Base-by-base conservation (phyloP, 1,139 yeast species). In the Magnusiomyces suaveolens region DNA sequence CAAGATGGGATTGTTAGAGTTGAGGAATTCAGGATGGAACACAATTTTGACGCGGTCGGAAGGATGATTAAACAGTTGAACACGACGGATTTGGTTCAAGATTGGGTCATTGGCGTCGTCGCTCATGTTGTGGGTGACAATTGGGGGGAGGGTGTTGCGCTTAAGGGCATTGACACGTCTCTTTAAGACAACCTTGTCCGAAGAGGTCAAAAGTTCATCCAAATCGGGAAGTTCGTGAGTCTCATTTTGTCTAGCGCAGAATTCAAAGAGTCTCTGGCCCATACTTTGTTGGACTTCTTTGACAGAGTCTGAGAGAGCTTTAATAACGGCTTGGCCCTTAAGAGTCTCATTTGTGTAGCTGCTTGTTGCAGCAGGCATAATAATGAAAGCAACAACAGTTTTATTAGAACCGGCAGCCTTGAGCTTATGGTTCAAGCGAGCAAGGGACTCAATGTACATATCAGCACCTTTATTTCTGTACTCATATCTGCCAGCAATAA, bases 401-500 rank as follows among this genome's bases (percentile, higher is more conserved):
- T 84, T 85, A 64, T 85, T 87, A 16, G 96, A 86, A 43, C 88
- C 89, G 6, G 82, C 71, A 60, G 81, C 83, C 73, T 92, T 89
- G 66, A 92, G 79, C 60, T 83, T 79, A 69, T 90, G 92, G 72
- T 92, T 92, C 67, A 92, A 79, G 63, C 98, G 79, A 1, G 97
- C 97, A 63, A 92, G 78, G 1, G 96, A 77, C 71, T 92, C 98
- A 65, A 92, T 87, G 70, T 83, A 92, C 77, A 92, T 84, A 70
- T 92, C 98, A 52, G 89, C 95, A 65, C 98, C 98, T 72, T 92
- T 92, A 70, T 92, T 92, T 69, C 97, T 82, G 72, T 84, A 92
- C 74, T 92, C 98, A 71, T 92, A 92, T 68, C 98, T 82, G 56
- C 98, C 98, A 43, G 97, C 95, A 71, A 89, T 92, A 76, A 92